phyloP scores from a whole-genome alignment of 1,284 basidiomycete genomes.

The Athelia sp. region DNA sequence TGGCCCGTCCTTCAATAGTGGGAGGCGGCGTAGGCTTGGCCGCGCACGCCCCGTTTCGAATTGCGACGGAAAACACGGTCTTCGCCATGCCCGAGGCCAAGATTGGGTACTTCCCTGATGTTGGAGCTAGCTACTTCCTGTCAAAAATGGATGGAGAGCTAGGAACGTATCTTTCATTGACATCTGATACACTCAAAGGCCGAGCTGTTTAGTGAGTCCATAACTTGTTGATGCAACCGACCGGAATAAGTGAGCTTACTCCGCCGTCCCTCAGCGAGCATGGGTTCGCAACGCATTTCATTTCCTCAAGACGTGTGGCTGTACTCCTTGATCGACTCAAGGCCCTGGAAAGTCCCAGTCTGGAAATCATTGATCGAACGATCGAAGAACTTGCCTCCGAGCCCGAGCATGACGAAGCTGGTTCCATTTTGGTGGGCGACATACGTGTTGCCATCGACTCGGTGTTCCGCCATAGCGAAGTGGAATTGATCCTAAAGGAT shows the following conservation, averaged over 20 bases:
- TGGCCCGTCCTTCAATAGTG: constrained; percentile 50
- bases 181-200: constrained; percentile 70
- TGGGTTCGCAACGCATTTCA: constrained; percentile 89
- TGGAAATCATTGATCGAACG: constrained; percentile 44
- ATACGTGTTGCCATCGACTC: constrained; percentile 73
- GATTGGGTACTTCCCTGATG: constrained; percentile 88
- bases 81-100: constrained; percentile 99
- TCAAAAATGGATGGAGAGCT: constrained; percentile 88
- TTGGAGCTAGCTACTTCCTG: constrained; percentile 89
- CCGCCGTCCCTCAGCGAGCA: constrained; percentile 53
- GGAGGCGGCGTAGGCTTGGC: constrained; percentile 94
- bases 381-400: constrained; percentile 70
- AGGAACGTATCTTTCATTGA: constrained; percentile 93
- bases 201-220: constrained; percentile 76
- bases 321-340: constrained; percentile 61
- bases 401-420: constrained; percentile 50
- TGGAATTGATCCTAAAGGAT: constrained; percentile 66
- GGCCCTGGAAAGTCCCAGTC: constrained; percentile 50
- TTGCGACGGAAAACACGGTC: constrained; percentile 90
- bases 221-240: constrained; percentile 7
- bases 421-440: constrained; percentile 51
- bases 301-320: constrained; percentile 72
- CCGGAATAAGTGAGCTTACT: constrained; percentile 1
- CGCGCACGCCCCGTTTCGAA: constrained; percentile 85
- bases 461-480: constrained; percentile 66